Evolutionary conservation across 257 asterid species (phyloP), one percentile per base, ranked within the genome.

Genomic region (Catharanthus roseus): DNA sequence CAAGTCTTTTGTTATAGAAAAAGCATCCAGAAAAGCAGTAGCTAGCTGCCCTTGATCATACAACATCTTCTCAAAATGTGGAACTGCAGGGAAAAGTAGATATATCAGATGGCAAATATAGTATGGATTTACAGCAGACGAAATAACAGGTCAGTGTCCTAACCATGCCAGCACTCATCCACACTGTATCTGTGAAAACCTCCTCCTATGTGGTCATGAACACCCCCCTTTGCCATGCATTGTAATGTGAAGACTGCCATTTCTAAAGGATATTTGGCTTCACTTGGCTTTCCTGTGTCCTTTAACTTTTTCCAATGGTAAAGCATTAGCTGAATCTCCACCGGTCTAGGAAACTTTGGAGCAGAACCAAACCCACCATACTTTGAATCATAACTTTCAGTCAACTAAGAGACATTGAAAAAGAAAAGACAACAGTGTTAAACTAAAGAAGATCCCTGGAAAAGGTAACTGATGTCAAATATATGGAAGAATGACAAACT

Each of bases 101-200:
- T 18, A 6, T 18, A 49, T 70, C 36, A 65, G 44, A 26, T 31
- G 63, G 29, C 58, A 21, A 72, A 58, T 34, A 56, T 64, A 49
- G 1, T 15, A 68, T 23, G 36, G 45, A 65, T 65, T 24, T 5
- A 57, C 57, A 73, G 10, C 38, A 51, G 19, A 62, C 19, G 29
- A 65, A 7, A 24, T 31, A 11, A 5, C 56, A 34, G 28, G 63
- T 15, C 4, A 1, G 5, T 2, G 5, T 26, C 67, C 97, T 68
- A 67, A 93, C 99, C 99, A 61, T 93, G 99, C 99, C 99, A 93
- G 74, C 96, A 89, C 65, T 93, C 99, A 54, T 93, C 99, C 61
- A 93, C 99, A n/a, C 99, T 93, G 68, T 93, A 93, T 88, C 99
- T 79, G 85, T 91, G 99, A 77, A 93, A 93, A 75, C 99, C 97